Base-by-base conservation (phyloP, 352 stramenopile species). In the Pythium phragmiticola region DNA sequence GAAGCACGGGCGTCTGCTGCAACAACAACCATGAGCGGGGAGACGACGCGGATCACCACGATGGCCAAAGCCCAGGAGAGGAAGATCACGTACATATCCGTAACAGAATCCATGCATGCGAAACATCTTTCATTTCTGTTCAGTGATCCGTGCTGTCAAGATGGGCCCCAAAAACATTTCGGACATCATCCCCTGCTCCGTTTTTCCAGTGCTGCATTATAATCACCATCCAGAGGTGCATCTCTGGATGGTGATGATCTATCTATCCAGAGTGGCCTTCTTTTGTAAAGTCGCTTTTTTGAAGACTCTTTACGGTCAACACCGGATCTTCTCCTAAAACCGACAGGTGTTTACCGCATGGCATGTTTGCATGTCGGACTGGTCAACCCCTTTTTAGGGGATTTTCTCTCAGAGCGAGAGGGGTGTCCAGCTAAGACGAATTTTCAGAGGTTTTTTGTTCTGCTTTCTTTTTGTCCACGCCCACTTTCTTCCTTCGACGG, bases 401-500 rank as follows among this genome's bases (percentile, higher is more conserved):
- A 50, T 56, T 21, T n/a, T 0, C 1, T 33, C 9, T 14, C 17
- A 39, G 37, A 63, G 42, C 56, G 56, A 63, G 16, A 46, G 43
- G 56, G 46, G 21, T 28, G 57, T 49, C 53, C 42, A 43, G 13
- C 17, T 19, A 34, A 36, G 47, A 41, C 33, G 60, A 37, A 54
- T 60, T 67, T 55, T 23, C 33, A 36, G 55, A 42, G 19, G 4
- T 43, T 30, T 42, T 61, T 65, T 60, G 60, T 63, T 49, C 34
- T 0, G 34, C 37, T 11, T 60, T 33, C 34, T 57, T 28, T 51
- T 65, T 30, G 26, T 30, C 26, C 26, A 5, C 26, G 26, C 26
- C 26, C 26, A n/a, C 62, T 60, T 58, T 17, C 4, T 55, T 48
- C 34, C 26, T 66, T 71, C 65, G 51, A 72, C 57, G 60, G 66